Evolutionary conservation across 768 basidiomycete genomes (phyloP), one percentile per base, ranked within the genome.

Genomic region (Podaxis sp.): DNA sequence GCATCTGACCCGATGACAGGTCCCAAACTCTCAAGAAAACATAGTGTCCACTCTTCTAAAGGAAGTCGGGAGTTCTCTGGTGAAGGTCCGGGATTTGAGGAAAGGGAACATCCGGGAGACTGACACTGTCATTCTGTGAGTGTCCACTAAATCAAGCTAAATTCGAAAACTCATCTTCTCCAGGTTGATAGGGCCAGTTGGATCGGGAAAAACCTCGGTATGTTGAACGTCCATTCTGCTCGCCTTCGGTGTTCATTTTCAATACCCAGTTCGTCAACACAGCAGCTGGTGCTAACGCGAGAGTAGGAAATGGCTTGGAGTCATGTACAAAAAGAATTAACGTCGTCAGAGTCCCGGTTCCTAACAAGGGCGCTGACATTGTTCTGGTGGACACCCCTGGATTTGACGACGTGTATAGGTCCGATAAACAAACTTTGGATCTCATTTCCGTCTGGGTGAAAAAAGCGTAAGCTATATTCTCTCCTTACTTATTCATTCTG

Each of bases 291-390:
- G 73, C 69, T 0, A 48, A 62, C 49, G 66, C 70, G 36, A 68
- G 72, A 42, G 71, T 73, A 49, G 72, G 76, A 3, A 59, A 71
- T 30, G 67, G 70, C 19, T 53, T 77, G 52, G 68, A 74, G 42
- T 78, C 77, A 52, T 74, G 74, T 61, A 77, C 76, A 33, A 68
- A 72, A 4, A 57, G 72, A 59, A 71, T 77, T 6, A 12, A 54
- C 1, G 42, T 48, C 24, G n/a, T 53, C 15, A 22, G 52, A 33
- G 9, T 53, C 17, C 52, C 26, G 4, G 26, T 36, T 33, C 60
- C 60, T 4, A 17, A n/a, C 4, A 15, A 24, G 44, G 30, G 19
- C 11, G 3, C 7, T 13, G 38, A 52, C 0, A n/a, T 72, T 19
- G 65, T 71, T 1, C 57, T 74, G 3, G 68, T 73, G 15, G 73